Base-by-base conservation (phyloP, 768 basidiomycete genomes). In the Amanita pseudoporphyria region DNA sequence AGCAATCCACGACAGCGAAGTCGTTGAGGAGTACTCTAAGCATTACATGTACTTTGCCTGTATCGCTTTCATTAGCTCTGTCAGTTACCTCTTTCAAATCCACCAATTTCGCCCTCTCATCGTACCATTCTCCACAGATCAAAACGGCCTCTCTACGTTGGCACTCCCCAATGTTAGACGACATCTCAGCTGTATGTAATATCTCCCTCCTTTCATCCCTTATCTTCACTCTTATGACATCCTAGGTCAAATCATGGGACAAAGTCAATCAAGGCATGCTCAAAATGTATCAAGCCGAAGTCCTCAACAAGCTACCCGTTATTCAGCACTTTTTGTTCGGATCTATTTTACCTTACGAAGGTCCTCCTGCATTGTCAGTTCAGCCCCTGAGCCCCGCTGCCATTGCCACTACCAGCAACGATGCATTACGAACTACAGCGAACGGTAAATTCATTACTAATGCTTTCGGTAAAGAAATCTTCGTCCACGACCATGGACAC, bases 101-200 rank as follows among this genome's bases (percentile, higher is more conserved):
- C 9, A 28, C 18, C 3, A 40, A 16, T 14, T 16, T 26, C 28
- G 1, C 14, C 32, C 13, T 9, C 45, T 47, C 19, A 52, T 10
- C 26, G 18, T 33, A 9, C 43, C 21, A 35, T 18, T 21, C 16
- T 24, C 22, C 10, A 22, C 53, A 94, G 89, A 90, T 97, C 56
- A 98, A 98, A 63, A 91, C 93, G 0, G 93, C 94, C 0, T 93
- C 93, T 0, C 73, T 98, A 0, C 77, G 92, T 45, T 99, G 95
- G 95, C 95, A 99, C 67, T 96, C 92, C 0, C 95, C 95, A 1
- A 98, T 99, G 95, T 78, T 99, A 6, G 91, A 97, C 63, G 95
- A 98, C 60, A 98, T 98, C 49, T 94, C 92, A 1, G 91, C 85
- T 0, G 92, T 71, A 55, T 28, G 62, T 58, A 16, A 67, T 10